A percentile compares a stretch with the other conserved stretches of the same genome.
These are phyloP conservation scores for Phytophthora cryptogea DNA, from an alignment of 352 stramenopile species.

Conservation along the genomic window DNA sequence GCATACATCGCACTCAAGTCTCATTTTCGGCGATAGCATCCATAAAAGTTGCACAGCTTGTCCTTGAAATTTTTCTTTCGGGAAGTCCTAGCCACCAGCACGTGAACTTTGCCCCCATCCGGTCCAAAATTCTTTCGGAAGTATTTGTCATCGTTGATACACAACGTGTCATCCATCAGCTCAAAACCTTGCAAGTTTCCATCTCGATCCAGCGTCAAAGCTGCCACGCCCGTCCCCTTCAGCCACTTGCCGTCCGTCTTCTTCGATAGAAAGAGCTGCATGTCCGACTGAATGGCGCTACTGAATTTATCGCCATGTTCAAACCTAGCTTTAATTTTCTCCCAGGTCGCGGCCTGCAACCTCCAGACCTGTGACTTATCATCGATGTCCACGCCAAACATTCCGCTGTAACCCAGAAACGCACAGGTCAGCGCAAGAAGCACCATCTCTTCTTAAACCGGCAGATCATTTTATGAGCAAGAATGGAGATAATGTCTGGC, in stretches of 20 bases:
- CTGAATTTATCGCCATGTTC: too few species aligned
- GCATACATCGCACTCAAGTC: slow-evolving; percentile 24
- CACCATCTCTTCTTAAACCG: too few species aligned
- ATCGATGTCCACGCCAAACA: too few species aligned
- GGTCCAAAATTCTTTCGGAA: slow-evolving; percentile 26
- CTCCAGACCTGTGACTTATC: too few species aligned
- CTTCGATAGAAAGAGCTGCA: slow-evolving; percentile 33
- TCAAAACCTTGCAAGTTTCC: slow-evolving; percentile 12
- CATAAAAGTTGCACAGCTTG: slow-evolving; percentile 27
- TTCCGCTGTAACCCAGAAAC: too few species aligned
- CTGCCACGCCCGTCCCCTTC: background rate
- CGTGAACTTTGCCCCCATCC: slow-evolving; percentile 10
- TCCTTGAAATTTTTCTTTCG: slow-evolving; percentile 13
- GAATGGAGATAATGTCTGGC: too few species aligned
- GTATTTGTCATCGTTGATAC: slow-evolving; percentile 22
- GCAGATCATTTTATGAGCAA: too few species aligned
- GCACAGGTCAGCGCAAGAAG: too few species aligned
- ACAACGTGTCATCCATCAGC: slow-evolving; percentile 13
- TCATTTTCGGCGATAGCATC: slow-evolving; percentile 25
- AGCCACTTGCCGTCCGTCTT: slow-evolving; percentile 13
- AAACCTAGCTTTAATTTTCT: too few species aligned
- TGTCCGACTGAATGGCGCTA: too few species aligned
- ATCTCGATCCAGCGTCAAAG: slow-evolving; percentile 10
- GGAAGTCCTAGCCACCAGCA: slow-evolving; percentile 15
- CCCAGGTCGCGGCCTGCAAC: too few species aligned